Conservation (phyloP, 1,284 basidiomycete species). For the Malassezia equina region DNA sequence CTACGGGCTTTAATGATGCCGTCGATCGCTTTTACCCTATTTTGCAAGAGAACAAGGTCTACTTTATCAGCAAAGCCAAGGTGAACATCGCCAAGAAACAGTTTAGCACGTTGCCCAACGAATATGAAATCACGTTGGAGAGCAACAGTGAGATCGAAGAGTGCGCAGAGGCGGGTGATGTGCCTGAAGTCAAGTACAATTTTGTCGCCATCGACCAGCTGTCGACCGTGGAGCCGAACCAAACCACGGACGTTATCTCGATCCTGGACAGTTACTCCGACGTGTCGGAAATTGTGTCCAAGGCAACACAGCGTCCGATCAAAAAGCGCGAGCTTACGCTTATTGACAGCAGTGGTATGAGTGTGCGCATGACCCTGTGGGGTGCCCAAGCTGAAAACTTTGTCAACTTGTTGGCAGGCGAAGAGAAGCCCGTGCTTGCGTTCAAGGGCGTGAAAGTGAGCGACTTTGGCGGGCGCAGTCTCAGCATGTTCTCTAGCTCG, state of each 20-base stretch:
- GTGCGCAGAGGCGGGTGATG: conserved; percentile 40
- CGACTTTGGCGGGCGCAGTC: conserved; percentile 70
- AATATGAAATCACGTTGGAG: conserved; percentile 89
- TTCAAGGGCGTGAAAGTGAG: conserved; percentile 92
- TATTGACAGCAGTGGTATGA: conserved; percentile 72
- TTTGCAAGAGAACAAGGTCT: conserved; percentile 84
- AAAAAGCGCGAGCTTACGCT: conserved; percentile 53
- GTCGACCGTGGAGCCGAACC: conserved; percentile 42
- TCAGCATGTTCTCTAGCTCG: conserved; percentile 62
- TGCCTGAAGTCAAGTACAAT: conserved; percentile 47
- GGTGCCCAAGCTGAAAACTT: conserved; percentile 87
- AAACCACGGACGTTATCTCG: conserved; percentile 48
- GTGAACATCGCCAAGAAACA: conserved; percentile 96
- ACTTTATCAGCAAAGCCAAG: conserved; percentile 77
- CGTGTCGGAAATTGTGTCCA: conserved; percentile 39
- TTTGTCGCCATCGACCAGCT: conserved; percentile 43
- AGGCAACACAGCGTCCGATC: conserved; percentile 43
- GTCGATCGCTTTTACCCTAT: conserved; percentile 75
- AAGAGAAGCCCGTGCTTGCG: conserved; percentile 52
- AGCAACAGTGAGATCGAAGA: conserved; percentile 50
- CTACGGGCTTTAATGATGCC: conserved; percentile 77
- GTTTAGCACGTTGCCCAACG: conserved; percentile 79
- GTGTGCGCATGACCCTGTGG: conserved; percentile 84
- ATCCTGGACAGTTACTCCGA: conserved; percentile 41
- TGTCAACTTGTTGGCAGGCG: conserved; percentile 31